Percentiles rank a stretch among this genome's conserved stretches.
Evolutionary conservation across 768 basidiomycete species (phyloP).

Genomic region (Leccinum olivaceopallidum): DNA sequence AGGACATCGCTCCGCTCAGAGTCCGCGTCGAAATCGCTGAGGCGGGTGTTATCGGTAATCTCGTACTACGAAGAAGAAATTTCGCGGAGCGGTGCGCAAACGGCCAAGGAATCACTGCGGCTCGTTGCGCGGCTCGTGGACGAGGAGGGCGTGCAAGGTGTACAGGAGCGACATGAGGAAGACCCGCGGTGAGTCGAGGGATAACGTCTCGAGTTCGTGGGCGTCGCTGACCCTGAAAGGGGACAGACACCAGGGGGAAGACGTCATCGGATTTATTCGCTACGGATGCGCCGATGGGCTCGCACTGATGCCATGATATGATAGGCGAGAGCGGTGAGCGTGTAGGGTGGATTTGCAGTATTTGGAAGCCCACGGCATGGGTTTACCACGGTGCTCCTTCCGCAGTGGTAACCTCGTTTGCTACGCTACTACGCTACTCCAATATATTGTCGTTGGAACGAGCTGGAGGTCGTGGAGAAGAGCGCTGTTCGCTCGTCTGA

Average conservation of each 20-base stretch:
- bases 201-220: slow-evolving; percentile 1
- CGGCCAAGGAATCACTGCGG: slow-evolving; percentile 39
- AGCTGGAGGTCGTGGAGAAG: neutral
- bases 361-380: slow-evolving; percentile 24
- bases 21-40: slow-evolving; percentile 40
- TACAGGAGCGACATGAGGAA: slow-evolving; percentile 34
- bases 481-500: too few relatives aligned
- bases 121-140: slow-evolving; percentile 63
- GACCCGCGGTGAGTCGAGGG: slow-evolving; percentile 48
- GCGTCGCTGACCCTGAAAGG: slow-evolving; percentile 21
- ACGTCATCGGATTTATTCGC: slow-evolving; percentile 54
- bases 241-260: slow-evolving; percentile 44
- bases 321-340: slow-evolving; percentile 8
- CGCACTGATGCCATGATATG: slow-evolving; percentile 49
- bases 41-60: slow-evolving; percentile 42
- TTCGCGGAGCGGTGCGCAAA: slow-evolving; percentile 40
- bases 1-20: slow-evolving; percentile 31
- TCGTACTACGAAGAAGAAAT: slow-evolving; percentile 61
- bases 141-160: slow-evolving; percentile 53
- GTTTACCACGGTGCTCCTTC: slow-evolving; percentile 28
- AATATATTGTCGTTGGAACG: neutral
- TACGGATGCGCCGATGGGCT: slow-evolving; percentile 57
- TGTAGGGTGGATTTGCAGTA: slow-evolving; percentile 28
- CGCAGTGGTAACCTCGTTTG: slow-evolving; percentile 17
- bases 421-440: slow-evolving; percentile 3